Conservation (phyloP, 371 early-diverging fungal genomes). For the Zopfochytrium polystomum region DNA sequence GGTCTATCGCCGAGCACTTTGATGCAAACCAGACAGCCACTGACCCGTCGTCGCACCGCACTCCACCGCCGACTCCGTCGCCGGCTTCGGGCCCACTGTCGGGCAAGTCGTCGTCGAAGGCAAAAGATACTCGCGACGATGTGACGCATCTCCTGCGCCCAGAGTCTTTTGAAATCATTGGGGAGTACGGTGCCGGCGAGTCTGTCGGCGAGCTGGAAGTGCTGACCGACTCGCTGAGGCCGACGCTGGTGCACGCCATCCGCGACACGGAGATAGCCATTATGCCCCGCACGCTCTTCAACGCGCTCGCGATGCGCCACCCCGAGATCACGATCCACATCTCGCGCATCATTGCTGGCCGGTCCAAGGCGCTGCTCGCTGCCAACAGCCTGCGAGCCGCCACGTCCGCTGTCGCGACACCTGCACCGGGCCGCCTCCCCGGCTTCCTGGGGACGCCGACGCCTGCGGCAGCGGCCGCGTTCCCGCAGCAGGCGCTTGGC, state of each 20-base stretch:
- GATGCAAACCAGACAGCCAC: conserved; percentile 1
- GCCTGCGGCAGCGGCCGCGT: neutral
- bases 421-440: conserved; percentile 3
- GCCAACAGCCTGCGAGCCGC: neutral
- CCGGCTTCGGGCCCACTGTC: neutral
- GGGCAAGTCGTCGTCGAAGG: neutral
- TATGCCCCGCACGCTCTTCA: conserved; percentile 93
- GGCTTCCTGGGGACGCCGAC: conserved; percentile 4
- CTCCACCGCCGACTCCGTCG: neutral
- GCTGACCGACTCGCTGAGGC: conserved; percentile 72
- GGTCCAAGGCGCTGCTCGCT: conserved; percentile 47
- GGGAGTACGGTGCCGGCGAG: conserved; percentile 91
- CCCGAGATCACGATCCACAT: conserved; percentile 91
- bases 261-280: conserved; percentile 93
- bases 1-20: conserved; percentile 66
- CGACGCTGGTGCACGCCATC: conserved; percentile 94
- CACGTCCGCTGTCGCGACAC: conserved; percentile 1
- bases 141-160: too few species aligned
- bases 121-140: neutral
- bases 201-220: conserved; percentile 94
- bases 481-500: conserved; percentile 9
- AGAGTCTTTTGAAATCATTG: conserved; percentile 84
- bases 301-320: conserved; percentile 80
- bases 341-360: conserved; percentile 82
- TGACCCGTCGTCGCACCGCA: too few species aligned